A percentile compares a stretch with the other conserved stretches of the same genome.
phyloP scores from a whole-genome alignment of 164 flowering plant species.

The Akebia trifoliata region DNA sequence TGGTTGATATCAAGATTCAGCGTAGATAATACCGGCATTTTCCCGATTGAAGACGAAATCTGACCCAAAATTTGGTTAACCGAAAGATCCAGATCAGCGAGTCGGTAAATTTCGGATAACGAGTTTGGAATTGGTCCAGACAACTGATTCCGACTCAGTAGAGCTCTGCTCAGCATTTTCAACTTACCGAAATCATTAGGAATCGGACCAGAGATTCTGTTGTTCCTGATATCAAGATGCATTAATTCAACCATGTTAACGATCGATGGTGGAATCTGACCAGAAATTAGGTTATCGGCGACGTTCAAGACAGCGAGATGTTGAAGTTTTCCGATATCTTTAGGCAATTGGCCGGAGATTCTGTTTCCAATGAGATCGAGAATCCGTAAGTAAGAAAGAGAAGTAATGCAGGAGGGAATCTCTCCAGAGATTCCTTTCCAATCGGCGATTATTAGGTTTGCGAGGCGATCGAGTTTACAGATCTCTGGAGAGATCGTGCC shows the following conservation, averaged over 20 bases:
- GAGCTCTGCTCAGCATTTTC: conserved; percentile 70
- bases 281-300: conserved; percentile 70
- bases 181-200: conserved; percentile 51
- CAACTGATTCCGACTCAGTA: conserved; percentile 49
- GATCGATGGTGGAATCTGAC: conserved; percentile 55
- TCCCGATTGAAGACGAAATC: conserved; percentile 48
- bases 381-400: conserved; percentile 48
- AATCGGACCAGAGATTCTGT: conserved; percentile 48
- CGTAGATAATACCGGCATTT: conserved; percentile 64
- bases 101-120: conserved; percentile 42
- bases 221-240: conserved; percentile 69
- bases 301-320: conserved; percentile 62
- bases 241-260: conserved; percentile 24
- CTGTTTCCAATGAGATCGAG: no score
- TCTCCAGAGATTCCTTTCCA: no score
- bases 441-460: conserved; percentile 55
- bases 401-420: conserved; percentile 57
- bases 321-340: conserved; percentile 46
- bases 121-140: conserved; percentile 56
- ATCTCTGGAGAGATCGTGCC: conserved; percentile 65
- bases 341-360: conserved; percentile 63
- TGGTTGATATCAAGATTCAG: conserved; percentile 61
- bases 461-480: conserved; percentile 55
- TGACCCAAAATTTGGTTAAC: conserved; percentile 45
- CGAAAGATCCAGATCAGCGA: no score